These are phyloP conservation scores for Physaria fendleri DNA, from an alignment of 345 rosid species.

Conservation along the genomic window DNA sequence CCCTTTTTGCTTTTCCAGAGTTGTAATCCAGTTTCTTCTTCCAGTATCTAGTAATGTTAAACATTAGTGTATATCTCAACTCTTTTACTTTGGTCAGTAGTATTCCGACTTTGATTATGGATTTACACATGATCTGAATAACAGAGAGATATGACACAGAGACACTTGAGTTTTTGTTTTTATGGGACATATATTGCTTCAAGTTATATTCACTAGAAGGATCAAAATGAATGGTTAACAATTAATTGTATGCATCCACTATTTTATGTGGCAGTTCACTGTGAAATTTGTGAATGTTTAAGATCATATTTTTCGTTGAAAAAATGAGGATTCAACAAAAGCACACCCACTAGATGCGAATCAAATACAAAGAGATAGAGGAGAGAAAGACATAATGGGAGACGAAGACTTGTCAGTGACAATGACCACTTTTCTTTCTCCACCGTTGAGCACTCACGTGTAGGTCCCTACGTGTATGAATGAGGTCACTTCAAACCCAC, in stretches of 20 bases:
- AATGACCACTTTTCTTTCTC: constrained; percentile 15
- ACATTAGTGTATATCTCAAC: constrained; percentile 7
- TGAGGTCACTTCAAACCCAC: constrained; percentile 10
- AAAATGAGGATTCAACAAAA: not conserved
- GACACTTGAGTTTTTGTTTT: not conserved
- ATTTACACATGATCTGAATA: not conserved
- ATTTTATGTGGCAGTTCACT: not conserved
- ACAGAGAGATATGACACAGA: constrained; percentile 7
- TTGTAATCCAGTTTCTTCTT: constrained; percentile 16
- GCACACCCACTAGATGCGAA: constrained; percentile 14
- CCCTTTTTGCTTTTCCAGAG: not conserved
- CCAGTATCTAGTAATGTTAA: not conserved
- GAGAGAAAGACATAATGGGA: constrained; percentile 4
- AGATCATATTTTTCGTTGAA: not conserved
- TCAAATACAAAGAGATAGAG: constrained; percentile 7
- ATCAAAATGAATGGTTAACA: not conserved
- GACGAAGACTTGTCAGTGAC: constrained; percentile 15
- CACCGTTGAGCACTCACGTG: constrained; percentile 22
- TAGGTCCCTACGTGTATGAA: constrained; percentile 9
- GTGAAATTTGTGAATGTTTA: not conserved
- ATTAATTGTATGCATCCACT: not conserved
- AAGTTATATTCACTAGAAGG: not conserved
- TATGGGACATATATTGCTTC: not conserved
- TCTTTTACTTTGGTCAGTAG: constrained; percentile 8
- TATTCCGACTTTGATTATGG: constrained; percentile 7